A percentile compares a stretch with the other conserved stretches of the same genome.
phyloP scores from a whole-genome alignment of 1,139 yeast genomes.

The Petasospora rhodanensis region DNA sequence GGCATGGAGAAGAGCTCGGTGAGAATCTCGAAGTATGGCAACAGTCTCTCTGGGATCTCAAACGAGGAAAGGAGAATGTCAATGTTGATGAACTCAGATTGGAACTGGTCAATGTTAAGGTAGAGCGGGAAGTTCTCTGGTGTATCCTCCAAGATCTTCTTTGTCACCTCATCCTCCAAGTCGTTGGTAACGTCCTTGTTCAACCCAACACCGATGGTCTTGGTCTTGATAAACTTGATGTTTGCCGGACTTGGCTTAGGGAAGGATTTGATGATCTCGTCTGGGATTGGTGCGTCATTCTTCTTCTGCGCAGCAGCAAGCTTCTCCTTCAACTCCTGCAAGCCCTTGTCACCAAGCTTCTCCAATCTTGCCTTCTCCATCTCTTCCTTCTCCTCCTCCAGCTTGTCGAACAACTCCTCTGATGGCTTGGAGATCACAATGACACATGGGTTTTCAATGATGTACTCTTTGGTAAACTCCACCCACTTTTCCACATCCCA shows the following conservation, averaged over 20 bases:
- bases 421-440: conserved; percentile 79
- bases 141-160: conserved; percentile 30
- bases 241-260: conserved; percentile 71
- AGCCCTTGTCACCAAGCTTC: conserved; percentile 58
- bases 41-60: conserved; percentile 48
- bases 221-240: conserved; percentile 68
- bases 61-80: conserved; percentile 62
- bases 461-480: conserved; percentile 44
- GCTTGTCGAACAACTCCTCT: conserved; percentile 46
- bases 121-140: conserved; percentile 60
- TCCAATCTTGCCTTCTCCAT: conserved; percentile 45
- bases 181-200: conserved; percentile 31
- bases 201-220: conserved; percentile 41
- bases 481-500: conserved; percentile 77
- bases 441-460: conserved; percentile 65
- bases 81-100: conserved; percentile 77
- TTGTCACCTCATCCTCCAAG: conserved; percentile 23
- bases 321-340: conserved; percentile 43
- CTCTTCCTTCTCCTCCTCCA: conserved; percentile 48
- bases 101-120: conserved; percentile 73
- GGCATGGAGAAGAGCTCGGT: conserved; percentile 71
- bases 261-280: conserved; percentile 53
- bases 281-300: conserved; percentile 77
- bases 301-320: conserved; percentile 58
- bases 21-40: conserved; percentile 66